These are phyloP conservation scores for Epichloe typhina DNA, from an alignment of 2,329 filamentous ascomycete genomes.

Conservation along the genomic window DNA sequence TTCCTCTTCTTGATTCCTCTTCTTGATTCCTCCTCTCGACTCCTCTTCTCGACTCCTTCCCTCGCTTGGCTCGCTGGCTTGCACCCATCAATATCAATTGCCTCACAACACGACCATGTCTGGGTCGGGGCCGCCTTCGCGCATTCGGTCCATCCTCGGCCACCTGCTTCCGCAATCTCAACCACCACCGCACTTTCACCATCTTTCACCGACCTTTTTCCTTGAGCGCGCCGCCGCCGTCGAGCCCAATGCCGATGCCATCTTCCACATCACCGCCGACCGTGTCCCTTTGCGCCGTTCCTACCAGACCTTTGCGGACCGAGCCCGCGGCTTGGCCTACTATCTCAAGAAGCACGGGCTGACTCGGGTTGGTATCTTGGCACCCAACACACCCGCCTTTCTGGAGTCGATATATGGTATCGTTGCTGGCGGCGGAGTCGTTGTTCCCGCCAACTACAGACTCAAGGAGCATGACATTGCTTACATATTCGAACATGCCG, in stretches of 20 bases:
- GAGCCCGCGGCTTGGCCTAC: slow-evolving; percentile 77
- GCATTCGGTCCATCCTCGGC: slow-evolving; percentile 43
- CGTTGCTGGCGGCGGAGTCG: slow-evolving; percentile 64
- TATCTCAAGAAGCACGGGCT: slow-evolving; percentile 63
- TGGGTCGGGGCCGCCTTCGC: slow-evolving; percentile 45
- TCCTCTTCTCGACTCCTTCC: background rate
- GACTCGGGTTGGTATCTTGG: slow-evolving; percentile 71
- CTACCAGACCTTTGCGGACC: slow-evolving; percentile 73
- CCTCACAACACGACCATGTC: slow-evolving; percentile 38
- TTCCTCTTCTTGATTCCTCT: no score
- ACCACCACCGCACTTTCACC: slow-evolving; percentile 51
- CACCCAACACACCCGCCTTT: slow-evolving; percentile 89
- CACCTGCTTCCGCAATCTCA: slow-evolving; percentile 31
- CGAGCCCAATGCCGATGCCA: slow-evolving; percentile 73
- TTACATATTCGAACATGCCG: slow-evolving; percentile 81
- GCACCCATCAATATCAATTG: background rate
- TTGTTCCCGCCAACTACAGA: slow-evolving; percentile 51
- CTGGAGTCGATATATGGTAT: slow-evolving; percentile 84
- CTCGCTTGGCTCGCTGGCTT: background rate
- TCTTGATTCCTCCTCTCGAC: no score
- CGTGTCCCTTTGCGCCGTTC: slow-evolving; percentile 58
- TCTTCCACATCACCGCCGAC: slow-evolving; percentile 76
- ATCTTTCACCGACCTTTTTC: slow-evolving; percentile 78
- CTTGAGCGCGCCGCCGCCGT: slow-evolving; percentile 75
- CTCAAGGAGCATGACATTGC: slow-evolving; percentile 74